A percentile compares a stretch with the other conserved stretches of the same genome.
Evolutionary conservation across 129 eudicot genomes (phyloP).

Genomic region (Deinandra increscens): DNA sequence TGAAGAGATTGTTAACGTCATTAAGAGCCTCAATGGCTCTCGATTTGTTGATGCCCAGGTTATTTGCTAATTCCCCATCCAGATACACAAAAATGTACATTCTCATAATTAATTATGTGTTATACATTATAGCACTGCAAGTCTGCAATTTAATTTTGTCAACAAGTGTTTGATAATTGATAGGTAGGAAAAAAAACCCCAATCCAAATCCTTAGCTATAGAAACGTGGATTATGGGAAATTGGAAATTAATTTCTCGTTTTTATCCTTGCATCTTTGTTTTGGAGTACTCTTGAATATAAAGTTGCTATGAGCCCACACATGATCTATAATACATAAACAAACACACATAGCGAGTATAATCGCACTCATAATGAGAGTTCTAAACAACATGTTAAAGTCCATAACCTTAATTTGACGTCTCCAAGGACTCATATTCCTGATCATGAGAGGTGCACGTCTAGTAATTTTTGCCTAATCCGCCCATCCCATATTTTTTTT

Average conservation of each 20-base stretch:
- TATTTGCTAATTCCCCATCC: background rate
- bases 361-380: too few relatives aligned
- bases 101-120: background rate
- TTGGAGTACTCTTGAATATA: background rate
- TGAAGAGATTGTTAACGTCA: conserved; percentile 72
- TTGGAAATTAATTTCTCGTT: background rate
- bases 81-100: background rate
- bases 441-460: too few relatives aligned
- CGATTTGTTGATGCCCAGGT: conserved; percentile 75
- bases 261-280: background rate
- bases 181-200: background rate
- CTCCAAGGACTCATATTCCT: too few relatives aligned
- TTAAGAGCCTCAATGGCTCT: conserved; percentile 70
- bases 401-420: too few relatives aligned
- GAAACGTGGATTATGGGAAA: background rate
- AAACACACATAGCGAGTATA: too few relatives aligned
- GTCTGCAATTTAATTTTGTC: background rate
- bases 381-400: too few relatives aligned
- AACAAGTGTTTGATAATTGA: conserved; percentile 5
- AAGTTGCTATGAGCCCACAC: background rate
- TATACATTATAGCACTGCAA: background rate
- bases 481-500: too few relatives aligned
- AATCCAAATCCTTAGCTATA: background rate
- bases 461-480: too few relatives aligned
- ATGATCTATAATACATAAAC: background rate